Conservation (phyloP, 2,329 filamentous ascomycete species). For the Epichloe hybrida region DNA sequence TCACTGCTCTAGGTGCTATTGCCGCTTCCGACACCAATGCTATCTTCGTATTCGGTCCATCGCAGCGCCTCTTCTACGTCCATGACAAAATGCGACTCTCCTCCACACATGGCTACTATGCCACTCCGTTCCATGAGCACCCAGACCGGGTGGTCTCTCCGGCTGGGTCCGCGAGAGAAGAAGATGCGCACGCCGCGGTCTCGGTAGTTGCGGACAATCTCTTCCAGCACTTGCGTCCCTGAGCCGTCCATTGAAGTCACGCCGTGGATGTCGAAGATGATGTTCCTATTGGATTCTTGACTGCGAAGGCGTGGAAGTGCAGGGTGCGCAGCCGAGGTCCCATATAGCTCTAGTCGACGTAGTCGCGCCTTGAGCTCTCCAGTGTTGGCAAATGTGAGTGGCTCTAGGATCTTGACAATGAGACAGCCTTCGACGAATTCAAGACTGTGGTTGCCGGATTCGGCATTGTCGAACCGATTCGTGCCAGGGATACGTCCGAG, state of each 20-base stretch:
- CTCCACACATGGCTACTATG: conserved; percentile 74
- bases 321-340: conserved; percentile 73
- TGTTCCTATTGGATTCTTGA: conserved; percentile 73
- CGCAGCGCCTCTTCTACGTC: conserved; percentile 76
- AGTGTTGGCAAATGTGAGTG: conserved; percentile 92
- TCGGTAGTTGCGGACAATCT: conserved; percentile 77
- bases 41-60: conserved; percentile 61
- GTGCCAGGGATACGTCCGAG: conserved; percentile 78
- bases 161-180: conserved; percentile 46
- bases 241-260: conserved; percentile 90
- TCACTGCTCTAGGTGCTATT: not conserved
- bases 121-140: conserved; percentile 62
- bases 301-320: conserved; percentile 67
- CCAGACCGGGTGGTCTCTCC: conserved; percentile 46
- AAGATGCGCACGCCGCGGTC: conserved; percentile 64
- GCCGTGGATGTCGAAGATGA: conserved; percentile 97
- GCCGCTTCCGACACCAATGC: conserved; percentile 16
- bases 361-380: conserved; percentile 79
- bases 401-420: conserved; percentile 96
- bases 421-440: conserved; percentile 87
- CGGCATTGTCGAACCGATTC: conserved; percentile 75
- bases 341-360: conserved; percentile 74
- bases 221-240: conserved; percentile 77
- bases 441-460: conserved; percentile 54
- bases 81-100: conserved; percentile 61